phyloP scores from a whole-genome alignment of 495 filamentous ascomycete genomes.

The Penicillium egyptiacum region DNA sequence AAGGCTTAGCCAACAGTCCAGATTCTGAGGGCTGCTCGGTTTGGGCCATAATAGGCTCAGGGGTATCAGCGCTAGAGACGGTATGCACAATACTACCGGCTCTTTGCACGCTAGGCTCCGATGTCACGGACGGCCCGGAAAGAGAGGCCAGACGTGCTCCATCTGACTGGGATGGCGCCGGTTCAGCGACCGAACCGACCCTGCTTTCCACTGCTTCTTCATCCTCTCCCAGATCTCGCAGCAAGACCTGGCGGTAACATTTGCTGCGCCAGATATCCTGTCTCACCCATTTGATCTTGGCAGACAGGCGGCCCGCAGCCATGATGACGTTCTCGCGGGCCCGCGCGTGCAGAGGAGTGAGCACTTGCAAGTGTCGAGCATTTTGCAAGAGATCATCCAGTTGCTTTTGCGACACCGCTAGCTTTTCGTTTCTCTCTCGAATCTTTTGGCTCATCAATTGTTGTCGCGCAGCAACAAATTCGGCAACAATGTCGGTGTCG shows the following conservation, averaged over 20 bases:
- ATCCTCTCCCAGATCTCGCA: conserved; percentile 82
- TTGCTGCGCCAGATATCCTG: conserved; percentile 91
- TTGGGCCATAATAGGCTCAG: conserved; percentile 10
- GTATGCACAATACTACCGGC: conserved; percentile 24
- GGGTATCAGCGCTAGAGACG: conserved; percentile 21
- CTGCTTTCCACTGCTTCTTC: conserved; percentile 20
- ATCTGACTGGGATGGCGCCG: conserved; percentile 13
- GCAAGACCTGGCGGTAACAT: conserved; percentile 86
- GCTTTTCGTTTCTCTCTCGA: conserved; percentile 75
- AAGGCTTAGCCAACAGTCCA: conserved; percentile 23
- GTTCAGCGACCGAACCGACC: conserved; percentile 21
- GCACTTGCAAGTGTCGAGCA: conserved; percentile 85
- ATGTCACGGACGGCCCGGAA: conserved; percentile 25
- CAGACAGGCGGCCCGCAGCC: conserved; percentile 80
- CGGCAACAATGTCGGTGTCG: conserved; percentile 75
- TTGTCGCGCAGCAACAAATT: conserved; percentile 76
- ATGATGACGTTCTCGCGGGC: conserved; percentile 83
- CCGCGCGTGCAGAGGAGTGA: conserved; percentile 83
- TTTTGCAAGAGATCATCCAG: conserved; percentile 83
- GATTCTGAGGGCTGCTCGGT: conserved; percentile 15
- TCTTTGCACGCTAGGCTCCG: conserved; percentile 19
- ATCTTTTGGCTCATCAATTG: conserved; percentile 83
- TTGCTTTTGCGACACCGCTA: conserved; percentile 68
- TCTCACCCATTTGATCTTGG: conserved; percentile 87
- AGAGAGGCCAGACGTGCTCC: conserved; percentile 19